Conservation (phyloP, 768 basidiomycete genomes). For the Macrolepiota dolichaula region DNA sequence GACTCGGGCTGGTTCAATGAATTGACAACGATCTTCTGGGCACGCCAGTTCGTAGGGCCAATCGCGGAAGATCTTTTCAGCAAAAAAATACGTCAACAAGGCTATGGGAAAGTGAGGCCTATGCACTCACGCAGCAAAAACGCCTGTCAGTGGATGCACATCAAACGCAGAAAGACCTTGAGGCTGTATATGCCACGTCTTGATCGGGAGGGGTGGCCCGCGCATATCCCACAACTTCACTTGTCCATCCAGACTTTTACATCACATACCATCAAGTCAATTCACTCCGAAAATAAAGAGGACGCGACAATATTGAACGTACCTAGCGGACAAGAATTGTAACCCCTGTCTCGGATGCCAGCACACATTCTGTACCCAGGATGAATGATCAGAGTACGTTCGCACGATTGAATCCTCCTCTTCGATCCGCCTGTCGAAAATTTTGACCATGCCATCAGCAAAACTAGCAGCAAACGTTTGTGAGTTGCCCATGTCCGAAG, state of each 20-base stretch:
- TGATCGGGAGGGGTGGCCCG: conserved; percentile 50
- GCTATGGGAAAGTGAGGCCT: neutral
- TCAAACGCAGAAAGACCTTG: conserved; percentile 83
- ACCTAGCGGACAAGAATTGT: conserved; percentile 89
- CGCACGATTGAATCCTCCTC: conserved; percentile 81
- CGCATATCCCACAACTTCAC: conserved; percentile 92
- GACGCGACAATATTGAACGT: conserved; percentile 17
- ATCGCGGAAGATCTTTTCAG: conserved; percentile 44
- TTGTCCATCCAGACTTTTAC: conserved; percentile 76
- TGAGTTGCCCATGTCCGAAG: conserved; percentile 70
- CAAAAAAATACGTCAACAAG: neutral
- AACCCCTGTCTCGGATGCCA: conserved; percentile 69
- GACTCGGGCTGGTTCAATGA: conserved; percentile 35
- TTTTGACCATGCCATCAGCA: conserved; percentile 84
- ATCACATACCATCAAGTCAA: neutral
- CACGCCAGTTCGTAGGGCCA: conserved; percentile 47
- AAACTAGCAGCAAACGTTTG: conserved; percentile 88
- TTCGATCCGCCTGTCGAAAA: conserved; percentile 89
- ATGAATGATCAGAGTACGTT: conserved; percentile 69
- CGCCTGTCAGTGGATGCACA: conserved; percentile 76
- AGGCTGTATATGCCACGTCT: conserved; percentile 63
- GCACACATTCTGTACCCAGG: conserved; percentile 90
- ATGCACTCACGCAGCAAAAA: conserved; percentile 77
- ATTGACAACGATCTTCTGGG: conserved; percentile 54
- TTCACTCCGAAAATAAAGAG: neutral